Evolutionary conservation across 2,329 filamentous ascomycete genomes (phyloP).

Genomic region (Hymenoscyphus repandus): DNA sequence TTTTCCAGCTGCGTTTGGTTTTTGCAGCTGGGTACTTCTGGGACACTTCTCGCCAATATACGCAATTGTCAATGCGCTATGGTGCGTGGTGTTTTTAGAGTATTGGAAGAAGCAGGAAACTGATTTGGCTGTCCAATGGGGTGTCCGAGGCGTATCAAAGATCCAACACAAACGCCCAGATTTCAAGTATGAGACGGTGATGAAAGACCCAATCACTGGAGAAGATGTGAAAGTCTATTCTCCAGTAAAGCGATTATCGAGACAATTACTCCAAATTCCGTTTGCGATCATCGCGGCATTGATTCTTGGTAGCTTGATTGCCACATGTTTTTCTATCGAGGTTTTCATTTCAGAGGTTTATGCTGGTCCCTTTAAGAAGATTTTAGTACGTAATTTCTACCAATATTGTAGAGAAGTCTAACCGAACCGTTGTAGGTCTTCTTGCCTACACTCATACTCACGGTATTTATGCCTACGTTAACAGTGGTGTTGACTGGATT

Average conservation of each 20-base stretch:
- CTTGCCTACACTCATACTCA: constrained; percentile 83
- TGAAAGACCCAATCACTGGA: constrained; percentile 69
- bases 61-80: constrained; percentile 72
- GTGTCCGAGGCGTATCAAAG: constrained; percentile 74
- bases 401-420: constrained; percentile 7
- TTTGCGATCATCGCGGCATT: constrained; percentile 72
- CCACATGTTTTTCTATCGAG: constrained; percentile 84
- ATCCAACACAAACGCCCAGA: constrained; percentile 74
- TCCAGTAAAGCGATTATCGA: constrained; percentile 52
- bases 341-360: constrained; percentile 96
- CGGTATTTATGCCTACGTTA: constrained; percentile 72
- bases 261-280: constrained; percentile 61
- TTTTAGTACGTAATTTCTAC: constrained; percentile 55
- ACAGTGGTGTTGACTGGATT: constrained; percentile 69
- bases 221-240: constrained; percentile 59
- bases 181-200: constrained; percentile 73
- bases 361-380: constrained; percentile 77
- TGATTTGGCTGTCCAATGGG: constrained; percentile 83
- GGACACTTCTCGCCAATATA: constrained; percentile 81
- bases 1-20: constrained; percentile 75
- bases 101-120: constrained; percentile 94
- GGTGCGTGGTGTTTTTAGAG: constrained; percentile 86
- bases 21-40: constrained; percentile 73
- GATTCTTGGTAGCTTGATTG: constrained; percentile 75
- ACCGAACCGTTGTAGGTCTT: constrained; percentile 56